Evolutionary conservation across 208 protist genomes (phyloP).

Genomic region (Naegleria lovaniensis): DNA sequence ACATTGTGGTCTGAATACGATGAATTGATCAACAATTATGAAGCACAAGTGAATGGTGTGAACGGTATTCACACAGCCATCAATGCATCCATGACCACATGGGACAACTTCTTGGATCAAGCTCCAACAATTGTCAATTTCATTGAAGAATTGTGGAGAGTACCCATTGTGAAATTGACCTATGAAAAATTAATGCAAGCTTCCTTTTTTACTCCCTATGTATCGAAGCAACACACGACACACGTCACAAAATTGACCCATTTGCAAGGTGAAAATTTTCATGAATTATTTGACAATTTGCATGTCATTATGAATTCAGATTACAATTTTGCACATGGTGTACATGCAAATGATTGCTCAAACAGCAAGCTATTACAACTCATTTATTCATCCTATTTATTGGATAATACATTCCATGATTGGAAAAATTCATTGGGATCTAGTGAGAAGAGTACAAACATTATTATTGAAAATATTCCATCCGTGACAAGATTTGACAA

Average conservation of each 20-base stretch:
- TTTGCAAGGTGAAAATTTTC: not conserved
- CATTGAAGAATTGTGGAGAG: not conserved
- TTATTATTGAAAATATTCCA: no score
- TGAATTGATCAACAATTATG: not conserved
- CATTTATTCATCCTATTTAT: no score
- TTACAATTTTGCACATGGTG: no score
- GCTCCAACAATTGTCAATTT: not conserved
- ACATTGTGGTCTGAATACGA: not conserved
- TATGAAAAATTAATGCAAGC: not conserved
- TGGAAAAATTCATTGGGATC: no score
- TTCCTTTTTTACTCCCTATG: not conserved
- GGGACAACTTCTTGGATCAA: not conserved
- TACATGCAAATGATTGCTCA: no score
- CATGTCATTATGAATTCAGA: not conserved
- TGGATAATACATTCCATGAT: no score
- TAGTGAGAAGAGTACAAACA: no score
- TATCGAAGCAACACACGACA: no score
- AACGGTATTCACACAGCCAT: not conserved
- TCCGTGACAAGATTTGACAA: no score
- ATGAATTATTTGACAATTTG: not conserved
- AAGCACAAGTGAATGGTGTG: not conserved
- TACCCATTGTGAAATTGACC: not conserved
- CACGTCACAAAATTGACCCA: not conserved
- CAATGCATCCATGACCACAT: not conserved
- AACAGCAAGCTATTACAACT: no score